Percentiles rank a stretch among this genome's conserved stretches.
phyloP scores from a whole-genome alignment of 257 asterid genomes.

The Gentiana dahurica region DNA sequence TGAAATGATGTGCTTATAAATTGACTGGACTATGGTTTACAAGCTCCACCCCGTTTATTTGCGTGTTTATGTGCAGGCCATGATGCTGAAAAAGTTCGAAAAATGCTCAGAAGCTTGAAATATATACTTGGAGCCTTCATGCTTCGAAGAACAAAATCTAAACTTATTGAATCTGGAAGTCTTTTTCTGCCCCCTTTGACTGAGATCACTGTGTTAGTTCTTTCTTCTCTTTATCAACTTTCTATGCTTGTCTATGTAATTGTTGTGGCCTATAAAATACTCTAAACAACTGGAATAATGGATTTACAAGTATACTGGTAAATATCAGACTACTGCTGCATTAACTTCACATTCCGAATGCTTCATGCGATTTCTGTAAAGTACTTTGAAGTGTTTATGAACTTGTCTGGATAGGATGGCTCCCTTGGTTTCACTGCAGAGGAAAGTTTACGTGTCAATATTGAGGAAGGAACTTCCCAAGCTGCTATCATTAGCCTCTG shows the following conservation, averaged over 20 bases:
- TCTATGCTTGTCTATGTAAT: too few relatives aligned
- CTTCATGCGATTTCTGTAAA: background rate
- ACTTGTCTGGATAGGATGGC: slow-evolving; percentile 54
- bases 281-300: background rate
- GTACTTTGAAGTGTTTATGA: slow-evolving; percentile 14
- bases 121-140: slow-evolving; percentile 76
- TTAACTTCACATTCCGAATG: background rate
- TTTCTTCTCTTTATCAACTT: slow-evolving; percentile 3
- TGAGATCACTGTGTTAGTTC: slow-evolving; percentile 82
- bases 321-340: slow-evolving; percentile 2
- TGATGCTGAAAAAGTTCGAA: slow-evolving; percentile 43
- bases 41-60: background rate
- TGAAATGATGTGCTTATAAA: too few relatives aligned
- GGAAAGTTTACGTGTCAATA: slow-evolving; percentile 74
- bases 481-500: slow-evolving; percentile 79
- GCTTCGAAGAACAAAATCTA: slow-evolving; percentile 91
- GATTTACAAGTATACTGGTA: too few relatives aligned
- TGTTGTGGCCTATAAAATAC: background rate
- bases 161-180: slow-evolving; percentile 66
- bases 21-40: too few relatives aligned
- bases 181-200: slow-evolving; percentile 80
- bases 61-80: slow-evolving; percentile 32
- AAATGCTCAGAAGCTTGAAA: slow-evolving; percentile 53
- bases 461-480: slow-evolving; percentile 81
- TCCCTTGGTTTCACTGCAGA: slow-evolving; percentile 70